Evolutionary conservation across 2,329 filamentous ascomycete genomes (phyloP).

Genomic region (Juglanconis juglandina): DNA sequence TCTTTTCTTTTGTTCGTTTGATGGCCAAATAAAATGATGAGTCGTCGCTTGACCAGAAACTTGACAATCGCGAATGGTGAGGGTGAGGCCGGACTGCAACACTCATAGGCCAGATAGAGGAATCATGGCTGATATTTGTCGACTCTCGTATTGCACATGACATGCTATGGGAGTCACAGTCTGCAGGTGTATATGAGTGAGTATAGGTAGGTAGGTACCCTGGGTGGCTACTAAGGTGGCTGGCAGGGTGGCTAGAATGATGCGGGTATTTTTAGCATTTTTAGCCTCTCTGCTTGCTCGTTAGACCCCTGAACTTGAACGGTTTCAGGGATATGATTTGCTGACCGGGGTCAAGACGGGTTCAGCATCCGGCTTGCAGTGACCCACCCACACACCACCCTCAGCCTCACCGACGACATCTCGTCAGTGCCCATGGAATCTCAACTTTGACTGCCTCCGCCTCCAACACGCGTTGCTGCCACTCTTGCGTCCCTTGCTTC

Average conservation of each 20-base stretch:
- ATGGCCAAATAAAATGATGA: no score
- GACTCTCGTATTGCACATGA: background rate
- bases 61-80: no score
- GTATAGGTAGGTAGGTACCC: background rate
- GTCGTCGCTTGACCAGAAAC: no score
- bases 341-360: background rate
- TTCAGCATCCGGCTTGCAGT: background rate
- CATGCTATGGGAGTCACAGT: background rate
- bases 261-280: background rate
- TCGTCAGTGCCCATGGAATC: background rate
- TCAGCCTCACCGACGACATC: slow-evolving; percentile 2
- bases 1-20: no score
- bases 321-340: background rate
- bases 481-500: no score
- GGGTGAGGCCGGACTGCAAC: background rate
- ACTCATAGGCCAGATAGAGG: background rate
- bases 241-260: background rate
- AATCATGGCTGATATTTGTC: background rate
- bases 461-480: background rate
- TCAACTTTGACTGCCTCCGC: background rate
- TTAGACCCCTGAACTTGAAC: no score
- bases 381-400: background rate
- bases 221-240: no score
- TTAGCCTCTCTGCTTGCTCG: no score
- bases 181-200: background rate